phyloP scores from a whole-genome alignment of 805 yeast species.

The Torulaspora maleeae region DNA sequence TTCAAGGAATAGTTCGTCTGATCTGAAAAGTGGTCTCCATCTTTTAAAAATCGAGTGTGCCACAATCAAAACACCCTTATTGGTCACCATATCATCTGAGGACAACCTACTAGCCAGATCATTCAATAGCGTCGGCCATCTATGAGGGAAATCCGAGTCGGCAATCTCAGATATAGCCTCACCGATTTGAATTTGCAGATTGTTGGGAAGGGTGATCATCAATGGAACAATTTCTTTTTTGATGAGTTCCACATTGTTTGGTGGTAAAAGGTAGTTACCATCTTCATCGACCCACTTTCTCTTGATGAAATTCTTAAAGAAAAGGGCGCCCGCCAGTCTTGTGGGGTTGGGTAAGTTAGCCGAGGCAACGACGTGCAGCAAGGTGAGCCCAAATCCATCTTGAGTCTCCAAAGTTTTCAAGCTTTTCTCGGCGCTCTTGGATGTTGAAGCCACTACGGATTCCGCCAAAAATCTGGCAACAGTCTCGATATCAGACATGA shows the following conservation, averaged over 20 bases:
- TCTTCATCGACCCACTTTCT: slow-evolving; percentile 88
- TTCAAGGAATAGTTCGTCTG: slow-evolving; percentile 84
- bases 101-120: slow-evolving; percentile 66
- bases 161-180: slow-evolving; percentile 92
- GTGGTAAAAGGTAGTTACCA: slow-evolving; percentile 64
- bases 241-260: slow-evolving; percentile 58
- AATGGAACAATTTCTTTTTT: slow-evolving; percentile 76
- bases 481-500: slow-evolving; percentile 47
- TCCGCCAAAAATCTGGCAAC: slow-evolving; percentile 54
- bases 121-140: slow-evolving; percentile 76
- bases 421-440: slow-evolving; percentile 62
- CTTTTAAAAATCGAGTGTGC: slow-evolving; percentile 94
- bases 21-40: slow-evolving; percentile 92
- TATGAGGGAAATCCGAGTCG: slow-evolving; percentile 89
- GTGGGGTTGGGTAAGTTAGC: slow-evolving; percentile 48
- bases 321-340: slow-evolving; percentile 83
- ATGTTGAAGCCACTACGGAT: slow-evolving; percentile 58
- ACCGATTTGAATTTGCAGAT: slow-evolving; percentile 87
- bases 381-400: slow-evolving; percentile 70
- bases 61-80: slow-evolving; percentile 82
- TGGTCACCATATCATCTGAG: slow-evolving; percentile 59
- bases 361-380: slow-evolving; percentile 74
- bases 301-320: slow-evolving; percentile 80
- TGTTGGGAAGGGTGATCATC: slow-evolving; percentile 76
- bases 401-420: slow-evolving; percentile 58